These are phyloP conservation scores for Cerrena zonata DNA, from an alignment of 1,284 basidiomycete species.

Conservation along the genomic window DNA sequence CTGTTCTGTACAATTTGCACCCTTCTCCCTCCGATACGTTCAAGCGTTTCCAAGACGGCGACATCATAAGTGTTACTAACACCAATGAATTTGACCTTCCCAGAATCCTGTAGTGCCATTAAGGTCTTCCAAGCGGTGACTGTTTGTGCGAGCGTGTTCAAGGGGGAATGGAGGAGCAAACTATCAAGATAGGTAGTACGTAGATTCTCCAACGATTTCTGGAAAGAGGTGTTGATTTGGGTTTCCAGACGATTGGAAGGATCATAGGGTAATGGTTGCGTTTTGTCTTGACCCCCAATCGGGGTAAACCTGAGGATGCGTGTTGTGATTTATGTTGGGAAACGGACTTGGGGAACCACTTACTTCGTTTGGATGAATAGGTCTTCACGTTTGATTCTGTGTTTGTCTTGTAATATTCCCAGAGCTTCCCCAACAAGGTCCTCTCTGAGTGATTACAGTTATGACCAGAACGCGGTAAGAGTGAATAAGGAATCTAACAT, in stretches of 20 bases:
- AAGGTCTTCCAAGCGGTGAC: slow-evolving; percentile 63
- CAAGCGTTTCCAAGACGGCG: slow-evolving; percentile 45
- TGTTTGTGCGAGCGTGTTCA: slow-evolving; percentile 53
- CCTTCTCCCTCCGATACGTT: slow-evolving; percentile 40
- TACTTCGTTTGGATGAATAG: slow-evolving; percentile 66
- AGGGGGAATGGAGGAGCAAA: slow-evolving; percentile 72
- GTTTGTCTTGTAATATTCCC: slow-evolving; percentile 32
- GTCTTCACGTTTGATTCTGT: slow-evolving; percentile 30
- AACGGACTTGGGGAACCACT: slow-evolving; percentile 5
- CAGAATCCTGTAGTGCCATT: slow-evolving; percentile 53
- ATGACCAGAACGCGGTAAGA: too few species aligned
- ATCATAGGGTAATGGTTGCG: slow-evolving; percentile 70
- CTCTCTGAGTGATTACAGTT: too few species aligned
- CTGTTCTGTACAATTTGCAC: slow-evolving; percentile 75
- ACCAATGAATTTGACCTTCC: slow-evolving; percentile 60
- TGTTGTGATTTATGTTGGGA: not conserved
- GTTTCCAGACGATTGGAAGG: slow-evolving; percentile 44
- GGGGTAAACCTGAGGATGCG: slow-evolving; percentile 55
- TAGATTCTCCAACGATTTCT: slow-evolving; percentile 60
- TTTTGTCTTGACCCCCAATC: slow-evolving; percentile 61
- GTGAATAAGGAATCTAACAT: slow-evolving; percentile 1
- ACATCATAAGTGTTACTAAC: slow-evolving; percentile 75
- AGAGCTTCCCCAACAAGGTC: slow-evolving; percentile 74
- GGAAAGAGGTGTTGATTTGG: slow-evolving; percentile 63
- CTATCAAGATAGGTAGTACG: slow-evolving; percentile 67